phyloP scores from a whole-genome alignment of 2,329 filamentous ascomycete genomes.

The Curvularia sp. region DNA sequence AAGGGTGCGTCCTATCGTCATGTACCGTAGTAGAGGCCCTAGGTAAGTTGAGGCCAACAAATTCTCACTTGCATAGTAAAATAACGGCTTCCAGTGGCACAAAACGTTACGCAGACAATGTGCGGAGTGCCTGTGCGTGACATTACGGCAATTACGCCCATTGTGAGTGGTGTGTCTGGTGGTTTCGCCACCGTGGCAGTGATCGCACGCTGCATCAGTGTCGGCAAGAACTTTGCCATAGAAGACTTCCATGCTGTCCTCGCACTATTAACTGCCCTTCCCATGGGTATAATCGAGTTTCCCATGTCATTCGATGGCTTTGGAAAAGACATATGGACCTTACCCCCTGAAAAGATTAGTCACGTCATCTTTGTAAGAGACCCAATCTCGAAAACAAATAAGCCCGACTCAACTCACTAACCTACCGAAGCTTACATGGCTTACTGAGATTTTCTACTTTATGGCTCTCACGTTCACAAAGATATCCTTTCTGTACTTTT shows the following conservation, averaged over 20 bases:
- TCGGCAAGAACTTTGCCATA: slow-evolving; percentile 15
- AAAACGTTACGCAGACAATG: slow-evolving; percentile 47
- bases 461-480: slow-evolving; percentile 25
- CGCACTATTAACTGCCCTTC: slow-evolving; percentile 17
- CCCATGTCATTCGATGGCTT: slow-evolving; percentile 45
- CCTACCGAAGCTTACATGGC: slow-evolving; percentile 17
- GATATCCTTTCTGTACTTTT: slow-evolving; percentile 36
- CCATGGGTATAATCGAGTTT: slow-evolving; percentile 23
- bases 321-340: slow-evolving; percentile 60
- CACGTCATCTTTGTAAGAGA: slow-evolving; percentile 6
- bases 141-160: slow-evolving; percentile 39
- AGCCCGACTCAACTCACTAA: neutral
- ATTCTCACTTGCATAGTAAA: neutral
- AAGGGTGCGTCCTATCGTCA: slow-evolving; percentile 16
- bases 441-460: slow-evolving; percentile 41
- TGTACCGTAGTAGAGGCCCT: slow-evolving; percentile 21
- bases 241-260: slow-evolving; percentile 23
- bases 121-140: slow-evolving; percentile 48
- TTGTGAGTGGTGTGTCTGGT: slow-evolving; percentile 29
- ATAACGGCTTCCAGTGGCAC: slow-evolving; percentile 33
- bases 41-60: slow-evolving; percentile 8
- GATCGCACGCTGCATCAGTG: slow-evolving; percentile 28
- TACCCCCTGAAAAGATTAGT: slow-evolving; percentile 41
- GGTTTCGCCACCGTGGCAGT: slow-evolving; percentile 38
- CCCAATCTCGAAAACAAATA: too few species aligned